Conservation (phyloP, 352 stramenopile genomes). For the Phytopythium cucurbitacearum region DNA sequence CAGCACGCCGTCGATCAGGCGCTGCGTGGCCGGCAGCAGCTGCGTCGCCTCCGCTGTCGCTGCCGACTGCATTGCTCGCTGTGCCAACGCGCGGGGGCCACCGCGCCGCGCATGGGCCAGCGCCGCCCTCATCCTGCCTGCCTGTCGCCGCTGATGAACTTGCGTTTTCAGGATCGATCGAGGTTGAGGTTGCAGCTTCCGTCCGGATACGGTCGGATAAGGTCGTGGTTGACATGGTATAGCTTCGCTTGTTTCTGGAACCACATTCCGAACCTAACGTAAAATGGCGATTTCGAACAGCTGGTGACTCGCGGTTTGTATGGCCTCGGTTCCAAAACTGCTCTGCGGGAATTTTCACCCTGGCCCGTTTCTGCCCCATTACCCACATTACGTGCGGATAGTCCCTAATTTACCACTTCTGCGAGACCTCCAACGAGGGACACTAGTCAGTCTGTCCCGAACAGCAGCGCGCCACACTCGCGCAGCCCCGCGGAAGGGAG, state of each 20-base stretch:
- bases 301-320: neutral
- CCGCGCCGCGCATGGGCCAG: neutral
- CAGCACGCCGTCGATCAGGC: conserved; percentile 53
- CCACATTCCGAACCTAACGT: too few species aligned
- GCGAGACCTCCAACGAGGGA: conserved; percentile 7
- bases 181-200: conserved; percentile 19
- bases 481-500: too few species aligned
- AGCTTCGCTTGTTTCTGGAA: too few species aligned
- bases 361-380: conserved; percentile 5
- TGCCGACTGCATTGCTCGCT: neutral
- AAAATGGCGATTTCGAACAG: too few species aligned
- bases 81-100: neutral
- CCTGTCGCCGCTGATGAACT: neutral
- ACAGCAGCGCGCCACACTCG: neutral
- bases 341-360: neutral
- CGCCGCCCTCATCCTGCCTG: conserved; percentile 4
- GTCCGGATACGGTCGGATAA: neutral
- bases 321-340: neutral
- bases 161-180: conserved; percentile 11
- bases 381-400: neutral
- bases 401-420: neutral
- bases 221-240: too few species aligned
- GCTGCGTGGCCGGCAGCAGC: conserved; percentile 39
- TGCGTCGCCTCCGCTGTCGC: neutral
- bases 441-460: conserved; percentile 25